phyloP scores from a whole-genome alignment of 768 basidiomycete species.

The Collybia sp. region DNA sequence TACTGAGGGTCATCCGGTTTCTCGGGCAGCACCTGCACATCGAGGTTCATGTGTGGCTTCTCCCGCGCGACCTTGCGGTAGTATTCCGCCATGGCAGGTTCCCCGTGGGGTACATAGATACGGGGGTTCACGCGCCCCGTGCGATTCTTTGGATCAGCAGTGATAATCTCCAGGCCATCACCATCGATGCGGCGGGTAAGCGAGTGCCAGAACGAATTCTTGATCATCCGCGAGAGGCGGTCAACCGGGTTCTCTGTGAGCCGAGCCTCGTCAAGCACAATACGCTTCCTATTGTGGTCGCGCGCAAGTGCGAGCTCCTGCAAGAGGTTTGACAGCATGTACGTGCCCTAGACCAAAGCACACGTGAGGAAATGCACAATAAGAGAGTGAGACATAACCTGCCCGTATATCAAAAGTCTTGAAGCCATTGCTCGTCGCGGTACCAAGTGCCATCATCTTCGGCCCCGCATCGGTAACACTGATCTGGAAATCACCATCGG shows the following conservation, averaged over 20 bases:
- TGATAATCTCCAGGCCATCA: slow-evolving; percentile 95
- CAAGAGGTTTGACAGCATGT: slow-evolving; percentile 98
- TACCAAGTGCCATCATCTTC: slow-evolving; percentile 93
- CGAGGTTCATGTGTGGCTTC: slow-evolving; percentile 91
- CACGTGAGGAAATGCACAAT: slow-evolving; percentile 1
- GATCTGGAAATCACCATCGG: slow-evolving; percentile 95
- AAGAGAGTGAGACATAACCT: slow-evolving; percentile 16
- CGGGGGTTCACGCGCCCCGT: slow-evolving; percentile 85
- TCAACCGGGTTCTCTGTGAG: slow-evolving; percentile 97
- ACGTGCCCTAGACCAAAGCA: slow-evolving; percentile 68
- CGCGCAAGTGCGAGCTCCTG: slow-evolving; percentile 97
- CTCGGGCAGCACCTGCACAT: slow-evolving; percentile 85
- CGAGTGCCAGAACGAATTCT: slow-evolving; percentile 97
- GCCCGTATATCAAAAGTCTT: slow-evolving; percentile 96
- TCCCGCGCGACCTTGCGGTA: slow-evolving; percentile 87
- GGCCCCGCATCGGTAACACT: slow-evolving; percentile 95
- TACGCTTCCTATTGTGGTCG: slow-evolving; percentile 91
- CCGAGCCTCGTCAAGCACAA: slow-evolving; percentile 98
- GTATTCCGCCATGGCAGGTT: slow-evolving; percentile 93
- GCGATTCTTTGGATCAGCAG: slow-evolving; percentile 97
- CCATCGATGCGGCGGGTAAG: slow-evolving; percentile 96
- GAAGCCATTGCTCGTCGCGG: slow-evolving; percentile 96
- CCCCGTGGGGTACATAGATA: slow-evolving; percentile 92
- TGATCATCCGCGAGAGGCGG: slow-evolving; percentile 95
- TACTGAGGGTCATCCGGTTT: slow-evolving; percentile 85